Conservation (phyloP, 768 basidiomycete species). For the Leccinum variicolor region DNA sequence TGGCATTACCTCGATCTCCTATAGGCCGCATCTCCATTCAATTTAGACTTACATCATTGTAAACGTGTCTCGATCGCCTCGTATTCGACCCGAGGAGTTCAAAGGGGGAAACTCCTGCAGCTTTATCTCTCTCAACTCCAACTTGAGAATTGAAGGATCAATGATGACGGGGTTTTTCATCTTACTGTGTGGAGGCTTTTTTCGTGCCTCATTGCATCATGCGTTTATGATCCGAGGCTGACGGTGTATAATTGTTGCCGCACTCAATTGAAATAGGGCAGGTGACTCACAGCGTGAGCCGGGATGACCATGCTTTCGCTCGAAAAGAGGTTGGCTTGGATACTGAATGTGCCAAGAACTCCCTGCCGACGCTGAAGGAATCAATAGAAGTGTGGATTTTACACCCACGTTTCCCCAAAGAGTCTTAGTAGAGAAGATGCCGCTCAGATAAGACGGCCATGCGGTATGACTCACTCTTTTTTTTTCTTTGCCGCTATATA, state of each 20-base stretch:
- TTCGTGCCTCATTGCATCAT: slow-evolving; percentile 1
- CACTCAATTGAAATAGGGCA: background rate
- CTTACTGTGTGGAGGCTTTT: slow-evolving; percentile 1
- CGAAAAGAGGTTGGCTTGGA: background rate
- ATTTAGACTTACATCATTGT: background rate
- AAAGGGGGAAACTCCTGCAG: background rate
- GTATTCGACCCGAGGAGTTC: slow-evolving; percentile 19
- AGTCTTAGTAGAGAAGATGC: background rate
- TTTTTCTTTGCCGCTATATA: background rate
- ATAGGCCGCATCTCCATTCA: background rate
- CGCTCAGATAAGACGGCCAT: background rate
- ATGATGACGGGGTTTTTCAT: slow-evolving; percentile 3
- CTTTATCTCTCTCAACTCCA: background rate
- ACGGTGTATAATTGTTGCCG: background rate
- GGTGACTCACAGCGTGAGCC: background rate
- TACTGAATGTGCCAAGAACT: background rate
- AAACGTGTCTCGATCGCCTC: background rate
- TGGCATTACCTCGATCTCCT: background rate
- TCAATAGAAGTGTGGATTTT: background rate
- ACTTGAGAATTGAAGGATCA: background rate
- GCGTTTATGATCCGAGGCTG: slow-evolving; percentile 10
- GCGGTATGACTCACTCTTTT: background rate
- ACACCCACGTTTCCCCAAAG: background rate
- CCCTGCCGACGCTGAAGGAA: background rate
- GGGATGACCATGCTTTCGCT: background rate